Conservation (phyloP, 257 asterid genomes). For the Paraleonurus japonicus region DNA sequence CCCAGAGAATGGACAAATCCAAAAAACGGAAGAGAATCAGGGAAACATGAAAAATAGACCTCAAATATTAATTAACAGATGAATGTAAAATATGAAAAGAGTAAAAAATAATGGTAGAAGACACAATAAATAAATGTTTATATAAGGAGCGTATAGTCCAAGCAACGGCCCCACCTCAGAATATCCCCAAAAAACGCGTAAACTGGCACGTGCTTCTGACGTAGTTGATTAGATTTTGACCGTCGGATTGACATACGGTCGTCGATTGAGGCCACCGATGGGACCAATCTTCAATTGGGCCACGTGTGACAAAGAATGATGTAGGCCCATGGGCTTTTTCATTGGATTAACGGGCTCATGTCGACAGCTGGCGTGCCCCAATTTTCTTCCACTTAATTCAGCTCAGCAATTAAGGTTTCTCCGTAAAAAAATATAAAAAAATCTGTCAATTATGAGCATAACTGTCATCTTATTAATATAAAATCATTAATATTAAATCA, state of each 20-base stretch:
- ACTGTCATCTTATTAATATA: neutral
- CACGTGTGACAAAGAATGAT: constrained; percentile 37
- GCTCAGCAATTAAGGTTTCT: constrained; percentile 8
- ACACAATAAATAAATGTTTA: neutral
- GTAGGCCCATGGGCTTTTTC: constrained; percentile 38
- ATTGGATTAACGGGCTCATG: constrained; percentile 35
- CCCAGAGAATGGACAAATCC: no score
- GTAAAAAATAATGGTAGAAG: constrained; percentile 3
- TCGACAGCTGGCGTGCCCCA: constrained; percentile 40
- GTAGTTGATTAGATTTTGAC: neutral
- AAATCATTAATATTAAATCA: neutral
- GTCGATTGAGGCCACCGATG: neutral
- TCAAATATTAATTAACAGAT: neutral
- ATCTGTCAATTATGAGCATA: constrained; percentile 13
- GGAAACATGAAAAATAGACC: neutral
- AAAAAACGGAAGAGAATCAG: neutral
- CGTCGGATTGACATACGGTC: constrained; percentile 22
- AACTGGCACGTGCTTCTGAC: constrained; percentile 31
- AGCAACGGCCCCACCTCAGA: constrained; percentile 39
- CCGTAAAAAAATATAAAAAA: no score
- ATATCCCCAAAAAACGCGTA: constrained; percentile 40
- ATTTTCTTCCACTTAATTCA: constrained; percentile 23
- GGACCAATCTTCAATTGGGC: neutral
- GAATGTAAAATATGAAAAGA: neutral
- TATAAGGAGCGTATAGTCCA: constrained; percentile 37